These are phyloP conservation scores for Puccinellia tenuiflora DNA, from an alignment of 176 grass and related monocot genomes.

Conservation along the genomic window DNA sequence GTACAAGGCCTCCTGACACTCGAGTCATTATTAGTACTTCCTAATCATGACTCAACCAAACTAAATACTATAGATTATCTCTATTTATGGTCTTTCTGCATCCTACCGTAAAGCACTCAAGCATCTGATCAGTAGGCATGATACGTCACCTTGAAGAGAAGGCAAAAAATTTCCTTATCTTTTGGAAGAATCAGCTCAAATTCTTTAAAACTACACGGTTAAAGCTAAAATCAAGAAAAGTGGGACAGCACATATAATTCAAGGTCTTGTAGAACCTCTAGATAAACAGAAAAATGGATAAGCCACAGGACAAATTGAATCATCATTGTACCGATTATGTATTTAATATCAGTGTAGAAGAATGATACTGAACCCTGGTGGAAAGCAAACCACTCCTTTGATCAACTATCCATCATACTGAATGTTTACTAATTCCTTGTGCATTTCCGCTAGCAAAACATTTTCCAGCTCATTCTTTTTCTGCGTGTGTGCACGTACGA, in stretches of 20 bases:
- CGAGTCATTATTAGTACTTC: not conserved
- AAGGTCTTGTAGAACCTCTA: not conserved
- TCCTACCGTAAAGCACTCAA: not conserved
- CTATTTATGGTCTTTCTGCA: not conserved
- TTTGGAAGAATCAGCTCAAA: not conserved
- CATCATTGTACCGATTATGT: not conserved
- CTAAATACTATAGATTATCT: not conserved
- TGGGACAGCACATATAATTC: not conserved
- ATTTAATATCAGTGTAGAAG: not conserved
- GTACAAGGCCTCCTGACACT: not conserved
- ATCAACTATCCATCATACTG: not conserved
- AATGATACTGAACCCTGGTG: not conserved
- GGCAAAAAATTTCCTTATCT: not conserved
- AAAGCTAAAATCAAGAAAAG: not conserved
- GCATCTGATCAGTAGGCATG: not conserved
- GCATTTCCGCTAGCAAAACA: not conserved
- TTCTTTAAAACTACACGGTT: not conserved
- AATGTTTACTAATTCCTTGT: not conserved
- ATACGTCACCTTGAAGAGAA: not conserved
- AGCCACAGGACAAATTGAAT: not conserved
- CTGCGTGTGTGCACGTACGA: too few relatives aligned
- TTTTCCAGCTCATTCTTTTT: not conserved
- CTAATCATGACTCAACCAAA: not conserved
- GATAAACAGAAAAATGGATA: not conserved
- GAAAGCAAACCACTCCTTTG: not conserved